Evolutionary conservation across 345 rosid genomes (phyloP), one percentile per base, ranked within the genome.

Genomic region (Gossypium herbaceum): DNA sequence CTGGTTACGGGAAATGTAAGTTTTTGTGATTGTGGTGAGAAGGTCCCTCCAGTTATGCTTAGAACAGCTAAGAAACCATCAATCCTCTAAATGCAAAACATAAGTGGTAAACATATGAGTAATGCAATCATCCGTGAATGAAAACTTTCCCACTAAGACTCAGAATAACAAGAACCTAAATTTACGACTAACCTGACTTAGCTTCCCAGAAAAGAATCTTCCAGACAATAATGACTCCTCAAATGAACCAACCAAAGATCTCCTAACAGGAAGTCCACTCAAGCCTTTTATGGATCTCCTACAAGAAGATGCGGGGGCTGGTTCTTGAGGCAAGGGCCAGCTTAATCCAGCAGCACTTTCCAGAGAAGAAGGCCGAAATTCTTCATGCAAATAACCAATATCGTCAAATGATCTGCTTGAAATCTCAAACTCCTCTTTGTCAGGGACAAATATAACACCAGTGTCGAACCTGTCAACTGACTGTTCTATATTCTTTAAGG

Each of bases 221-320:
- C 98, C 98, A 65, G 98, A 92, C 76, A 94, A 78, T 19, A 94
- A 71, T 41, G 98, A 94, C 85, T 94, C 98, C 86, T 94, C 98
- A 71, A 94, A 94, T 44, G 98, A 94, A 86, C 98, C 98, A 77
- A 94, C 91, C 86, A 94, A 82, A 74, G 98, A 89, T 85, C 97
- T 88, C 79, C 92, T 85, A 50, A 90, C 83, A 34, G 93, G 86
- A 56, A 85, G 88, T 72, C 94, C 92, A 80, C 94, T 88, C 83
- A 89, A 85, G 84, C 94, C 86, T 77, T 93, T 89, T 58, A 72
- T 15, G 67, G 84, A 85, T 74, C 85, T 86, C 71, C 74, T 78
- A 59, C 91, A 79, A 48, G 86, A 86, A 67, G 90, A 81, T 57
- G 52, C 65, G 13, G 88, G 80, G 77, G 81, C 70, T 48, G 90